phyloP scores from a whole-genome alignment of 345 rosid genomes.

The Gossypium australe region DNA sequence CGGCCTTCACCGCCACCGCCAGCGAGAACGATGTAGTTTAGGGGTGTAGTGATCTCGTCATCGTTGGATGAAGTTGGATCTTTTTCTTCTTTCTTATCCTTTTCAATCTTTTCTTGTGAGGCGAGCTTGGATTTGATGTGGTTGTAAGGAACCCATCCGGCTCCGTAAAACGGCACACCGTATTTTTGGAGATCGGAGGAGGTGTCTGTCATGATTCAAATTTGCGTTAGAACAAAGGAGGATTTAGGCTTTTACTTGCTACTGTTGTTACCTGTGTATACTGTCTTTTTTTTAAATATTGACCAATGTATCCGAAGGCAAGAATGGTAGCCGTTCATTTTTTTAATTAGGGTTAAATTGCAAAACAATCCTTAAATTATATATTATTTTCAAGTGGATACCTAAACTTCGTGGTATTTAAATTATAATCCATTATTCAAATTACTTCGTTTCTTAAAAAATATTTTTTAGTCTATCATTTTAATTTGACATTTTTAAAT shows the following conservation, averaged over 20 bases:
- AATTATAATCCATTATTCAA: too few species aligned
- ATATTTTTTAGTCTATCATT: too few species aligned
- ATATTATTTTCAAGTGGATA: too few species aligned
- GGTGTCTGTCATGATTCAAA: slow-evolving; percentile 10
- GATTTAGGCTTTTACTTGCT: not conserved
- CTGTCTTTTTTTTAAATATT: not conserved
- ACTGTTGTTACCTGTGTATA: not conserved
- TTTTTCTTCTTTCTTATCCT: slow-evolving; percentile 14
- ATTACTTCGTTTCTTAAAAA: too few species aligned
- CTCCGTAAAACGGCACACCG: slow-evolving; percentile 78
- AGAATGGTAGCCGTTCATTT: too few species aligned
- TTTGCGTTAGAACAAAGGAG: not conserved
- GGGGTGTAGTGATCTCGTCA: not conserved
- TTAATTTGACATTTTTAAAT: too few species aligned
- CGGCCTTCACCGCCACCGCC: slow-evolving; percentile 94
- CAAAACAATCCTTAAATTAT: too few species aligned
- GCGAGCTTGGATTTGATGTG: slow-evolving; percentile 34
- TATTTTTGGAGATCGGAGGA: slow-evolving; percentile 48
- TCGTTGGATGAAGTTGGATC: slow-evolving; percentile 22
- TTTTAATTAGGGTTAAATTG: too few species aligned
- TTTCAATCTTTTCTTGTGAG: slow-evolving; percentile 12
- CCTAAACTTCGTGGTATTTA: too few species aligned
- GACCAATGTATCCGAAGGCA: too few species aligned
- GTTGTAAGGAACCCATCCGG: slow-evolving; percentile 57
- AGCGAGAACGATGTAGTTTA: slow-evolving; percentile 43